A percentile compares a stretch with the other conserved stretches of the same genome.
phyloP scores from a whole-genome alignment of 2,329 filamentous ascomycete species.

The Pseudopithomyces chartarum region DNA sequence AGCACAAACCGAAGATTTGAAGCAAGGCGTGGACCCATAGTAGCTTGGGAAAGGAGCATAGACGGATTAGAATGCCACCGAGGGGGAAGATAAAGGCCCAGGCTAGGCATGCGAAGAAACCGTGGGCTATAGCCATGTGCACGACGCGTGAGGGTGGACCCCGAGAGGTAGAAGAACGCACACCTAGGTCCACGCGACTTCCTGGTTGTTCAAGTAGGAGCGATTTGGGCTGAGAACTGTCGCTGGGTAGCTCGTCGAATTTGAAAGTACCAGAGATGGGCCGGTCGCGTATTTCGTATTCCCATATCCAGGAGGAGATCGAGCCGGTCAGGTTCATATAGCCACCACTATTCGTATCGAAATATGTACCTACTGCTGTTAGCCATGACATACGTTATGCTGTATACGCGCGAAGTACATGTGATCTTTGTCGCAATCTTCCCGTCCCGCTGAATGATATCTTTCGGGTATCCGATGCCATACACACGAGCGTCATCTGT shows the following conservation, averaged over 20 bases:
- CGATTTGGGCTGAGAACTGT: no score
- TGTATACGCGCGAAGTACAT: conserved; percentile 45
- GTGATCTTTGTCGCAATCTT: conserved; percentile 62
- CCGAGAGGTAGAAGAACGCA: neutral
- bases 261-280: neutral
- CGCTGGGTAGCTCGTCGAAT: neutral
- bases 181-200: neutral
- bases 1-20: conserved; percentile 54
- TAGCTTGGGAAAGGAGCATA: conserved; percentile 47
- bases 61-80: conserved; percentile 50
- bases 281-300: neutral
- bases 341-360: conserved; percentile 57
- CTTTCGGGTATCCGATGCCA: conserved; percentile 45
- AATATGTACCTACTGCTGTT: conserved; percentile 53
- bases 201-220: conserved; percentile 8
- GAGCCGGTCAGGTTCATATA: conserved; percentile 12
- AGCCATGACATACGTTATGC: neutral
- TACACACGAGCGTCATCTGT: neutral
- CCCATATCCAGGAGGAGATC: neutral
- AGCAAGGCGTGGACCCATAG: conserved; percentile 51
- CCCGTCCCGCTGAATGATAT: conserved; percentile 57
- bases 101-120: conserved; percentile 48
- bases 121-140: conserved; percentile 48
- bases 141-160: neutral
- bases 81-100: conserved; percentile 52